phyloP scores from a whole-genome alignment of 2,329 filamentous ascomycete species.

The Ambrosiella cleistominuta region DNA sequence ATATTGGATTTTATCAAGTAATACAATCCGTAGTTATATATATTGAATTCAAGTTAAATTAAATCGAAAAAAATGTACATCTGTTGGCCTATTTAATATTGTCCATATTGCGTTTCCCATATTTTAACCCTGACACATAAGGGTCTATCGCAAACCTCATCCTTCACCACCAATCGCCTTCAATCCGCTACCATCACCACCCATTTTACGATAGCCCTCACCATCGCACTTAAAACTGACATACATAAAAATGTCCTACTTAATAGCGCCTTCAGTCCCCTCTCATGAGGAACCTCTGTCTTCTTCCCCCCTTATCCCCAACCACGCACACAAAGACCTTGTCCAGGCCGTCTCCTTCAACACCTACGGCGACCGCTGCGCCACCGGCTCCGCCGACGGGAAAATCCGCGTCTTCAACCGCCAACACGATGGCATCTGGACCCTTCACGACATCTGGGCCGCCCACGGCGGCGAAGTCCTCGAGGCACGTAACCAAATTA shows the following conservation, averaged over 20 bases:
- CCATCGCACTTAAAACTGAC: not conserved
- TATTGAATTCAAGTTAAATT: not conserved
- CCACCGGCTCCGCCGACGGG: conserved; percentile 81
- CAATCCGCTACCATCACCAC: not conserved
- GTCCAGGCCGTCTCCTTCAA: conserved; percentile 81
- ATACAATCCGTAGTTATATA: not conserved
- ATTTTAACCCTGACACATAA: not conserved
- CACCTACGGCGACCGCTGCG: conserved; percentile 77
- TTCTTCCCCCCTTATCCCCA: conserved; percentile 37
- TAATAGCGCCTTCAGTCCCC: conserved; percentile 12
- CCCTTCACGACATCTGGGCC: conserved; percentile 69
- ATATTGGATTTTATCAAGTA: too few species aligned
- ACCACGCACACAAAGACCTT: conserved; percentile 61
- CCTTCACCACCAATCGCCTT: not conserved
- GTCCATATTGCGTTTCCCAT: not conserved
- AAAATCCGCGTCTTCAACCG: conserved; percentile 82
- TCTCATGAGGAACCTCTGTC: conserved; percentile 30
- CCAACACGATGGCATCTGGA: conserved; percentile 61
- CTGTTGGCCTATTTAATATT: not conserved
- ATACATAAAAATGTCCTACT: conserved; percentile 11
- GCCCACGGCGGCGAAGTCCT: conserved; percentile 82
- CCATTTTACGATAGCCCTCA: not conserved
- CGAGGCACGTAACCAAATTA: conserved; percentile 41
- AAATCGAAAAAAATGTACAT: too few species aligned
- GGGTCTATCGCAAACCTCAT: not conserved